A percentile compares a stretch with the other conserved stretches of the same genome.
Evolutionary conservation across 75 land plant genomes (phyloP).

Genomic region (Pinus albicaulis): DNA sequence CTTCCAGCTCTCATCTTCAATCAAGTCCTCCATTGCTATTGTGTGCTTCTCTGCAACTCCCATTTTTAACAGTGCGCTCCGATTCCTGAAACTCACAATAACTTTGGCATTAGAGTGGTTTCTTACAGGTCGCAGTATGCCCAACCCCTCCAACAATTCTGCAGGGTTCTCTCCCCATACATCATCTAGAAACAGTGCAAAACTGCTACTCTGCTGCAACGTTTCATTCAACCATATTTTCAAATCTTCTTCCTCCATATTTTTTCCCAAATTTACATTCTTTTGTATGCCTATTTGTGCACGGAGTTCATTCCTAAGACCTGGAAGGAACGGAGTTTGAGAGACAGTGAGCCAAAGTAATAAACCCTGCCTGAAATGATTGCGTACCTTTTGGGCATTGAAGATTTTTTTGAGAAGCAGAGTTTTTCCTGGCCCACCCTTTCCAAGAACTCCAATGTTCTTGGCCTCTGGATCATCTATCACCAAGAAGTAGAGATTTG

Average conservation of each 20-base stretch:
- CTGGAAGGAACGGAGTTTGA: too few relatives aligned
- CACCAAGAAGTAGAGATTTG: too few relatives aligned
- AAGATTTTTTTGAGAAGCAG: too few relatives aligned
- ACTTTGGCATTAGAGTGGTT: neutral
- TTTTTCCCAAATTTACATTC: neutral
- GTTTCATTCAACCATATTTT: neutral
- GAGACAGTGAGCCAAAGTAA: too few relatives aligned
- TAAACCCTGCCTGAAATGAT: too few relatives aligned
- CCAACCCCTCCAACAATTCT: neutral
- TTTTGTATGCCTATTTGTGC: neutral
- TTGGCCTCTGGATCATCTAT: too few relatives aligned
- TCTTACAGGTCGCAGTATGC: neutral
- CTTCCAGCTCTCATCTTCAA: neutral
- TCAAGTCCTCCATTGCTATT: neutral
- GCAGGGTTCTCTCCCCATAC: neutral
- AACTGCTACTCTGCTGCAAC: neutral
- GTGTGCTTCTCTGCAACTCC: neutral
- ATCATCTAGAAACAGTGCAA: conserved; percentile 1
- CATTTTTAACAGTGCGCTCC: neutral
- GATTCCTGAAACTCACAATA: neutral
- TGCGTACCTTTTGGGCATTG: too few relatives aligned
- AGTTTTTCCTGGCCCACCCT: too few relatives aligned
- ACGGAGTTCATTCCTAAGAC: too few relatives aligned
- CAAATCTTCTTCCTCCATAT: neutral
- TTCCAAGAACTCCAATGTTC: too few relatives aligned